Evolutionary conservation across 2,329 filamentous ascomycete genomes (phyloP).

Genomic region (Aspergillus phoenicis): DNA sequence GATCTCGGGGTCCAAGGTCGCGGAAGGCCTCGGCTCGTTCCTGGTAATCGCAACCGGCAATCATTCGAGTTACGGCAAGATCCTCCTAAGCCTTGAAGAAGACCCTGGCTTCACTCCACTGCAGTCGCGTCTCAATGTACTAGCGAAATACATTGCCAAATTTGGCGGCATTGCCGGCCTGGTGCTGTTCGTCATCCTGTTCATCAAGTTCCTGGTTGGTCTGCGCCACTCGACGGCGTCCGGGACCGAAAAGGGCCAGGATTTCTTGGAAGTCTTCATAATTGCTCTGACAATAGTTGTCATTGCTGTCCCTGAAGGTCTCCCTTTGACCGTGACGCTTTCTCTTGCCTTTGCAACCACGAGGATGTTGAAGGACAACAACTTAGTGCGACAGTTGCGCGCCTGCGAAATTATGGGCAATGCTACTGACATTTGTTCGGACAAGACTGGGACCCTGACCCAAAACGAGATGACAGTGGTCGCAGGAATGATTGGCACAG

Average conservation of each 20-base stretch:
- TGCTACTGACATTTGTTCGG: constrained; percentile 61
- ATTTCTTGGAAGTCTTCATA: constrained; percentile 57
- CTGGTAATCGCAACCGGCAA: constrained; percentile 72
- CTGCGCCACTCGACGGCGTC: constrained; percentile 52
- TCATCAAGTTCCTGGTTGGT: constrained; percentile 70
- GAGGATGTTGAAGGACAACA: constrained; percentile 61
- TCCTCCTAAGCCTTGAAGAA: constrained; percentile 72
- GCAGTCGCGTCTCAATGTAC: constrained; percentile 70
- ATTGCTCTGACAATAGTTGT: constrained; percentile 59
- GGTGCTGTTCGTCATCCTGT: constrained; percentile 68
- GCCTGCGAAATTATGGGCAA: constrained; percentile 65
- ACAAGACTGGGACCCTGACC: constrained; percentile 65
- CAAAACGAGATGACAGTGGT: constrained; percentile 63
- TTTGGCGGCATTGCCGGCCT: constrained; percentile 66
- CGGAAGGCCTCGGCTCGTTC: constrained; percentile 72
- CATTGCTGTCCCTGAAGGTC: constrained; percentile 59
- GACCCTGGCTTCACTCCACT: constrained; percentile 74
- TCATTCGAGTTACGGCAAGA: constrained; percentile 73
- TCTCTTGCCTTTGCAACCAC: constrained; percentile 62
- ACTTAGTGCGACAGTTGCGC: constrained; percentile 57
- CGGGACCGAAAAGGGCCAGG: constrained; percentile 55
- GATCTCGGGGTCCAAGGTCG: constrained; percentile 72
- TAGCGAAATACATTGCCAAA: constrained; percentile 75
- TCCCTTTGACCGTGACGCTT: constrained; percentile 60
- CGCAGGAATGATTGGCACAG: constrained; percentile 37